A percentile compares a stretch with the other conserved stretches of the same genome.
phyloP scores from a whole-genome alignment of 148 eudicot genomes.

The Bassia scoparia region DNA sequence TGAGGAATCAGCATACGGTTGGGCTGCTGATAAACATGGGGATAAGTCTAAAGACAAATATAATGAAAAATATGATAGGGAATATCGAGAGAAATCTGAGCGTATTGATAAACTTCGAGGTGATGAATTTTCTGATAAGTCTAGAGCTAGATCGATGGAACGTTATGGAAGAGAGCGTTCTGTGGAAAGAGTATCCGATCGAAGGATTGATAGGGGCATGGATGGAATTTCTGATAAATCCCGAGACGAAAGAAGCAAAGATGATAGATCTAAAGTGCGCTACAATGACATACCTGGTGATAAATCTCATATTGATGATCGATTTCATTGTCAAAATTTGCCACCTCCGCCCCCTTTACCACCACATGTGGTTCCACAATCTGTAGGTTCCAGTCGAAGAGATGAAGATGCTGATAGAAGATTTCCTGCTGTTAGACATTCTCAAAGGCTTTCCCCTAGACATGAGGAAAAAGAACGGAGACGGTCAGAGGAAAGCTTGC shows the following conservation, averaged over 20 bases:
- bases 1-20: slow-evolving; percentile 47
- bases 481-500: slow-evolving; percentile 77
- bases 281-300: slow-evolving; percentile 56
- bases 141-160: slow-evolving; percentile 80
- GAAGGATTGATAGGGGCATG: slow-evolving; percentile 57
- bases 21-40: slow-evolving; percentile 47
- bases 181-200: slow-evolving; percentile 60
- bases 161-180: slow-evolving; percentile 85
- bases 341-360: slow-evolving; percentile 99
- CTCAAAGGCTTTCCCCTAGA: slow-evolving; percentile 87
- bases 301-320: slow-evolving; percentile 65
- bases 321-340: slow-evolving; percentile 74
- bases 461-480: slow-evolving; percentile 94
- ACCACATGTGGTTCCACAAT: slow-evolving; percentile 84
- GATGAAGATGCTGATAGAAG: slow-evolving; percentile 91
- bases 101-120: slow-evolving; percentile 63
- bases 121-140: slow-evolving; percentile 63
- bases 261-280: slow-evolving; percentile 69
- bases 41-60: slow-evolving; percentile 71
- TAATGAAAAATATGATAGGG: slow-evolving; percentile 75
- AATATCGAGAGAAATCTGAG: slow-evolving; percentile 63
- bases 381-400: slow-evolving; percentile 63
- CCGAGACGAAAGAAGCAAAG: slow-evolving; percentile 80
- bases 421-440: slow-evolving; percentile 63
- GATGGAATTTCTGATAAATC: slow-evolving; percentile 56